phyloP scores from a whole-genome alignment of 2,329 filamentous ascomycete genomes.

The Aspergillus spinulosporus region DNA sequence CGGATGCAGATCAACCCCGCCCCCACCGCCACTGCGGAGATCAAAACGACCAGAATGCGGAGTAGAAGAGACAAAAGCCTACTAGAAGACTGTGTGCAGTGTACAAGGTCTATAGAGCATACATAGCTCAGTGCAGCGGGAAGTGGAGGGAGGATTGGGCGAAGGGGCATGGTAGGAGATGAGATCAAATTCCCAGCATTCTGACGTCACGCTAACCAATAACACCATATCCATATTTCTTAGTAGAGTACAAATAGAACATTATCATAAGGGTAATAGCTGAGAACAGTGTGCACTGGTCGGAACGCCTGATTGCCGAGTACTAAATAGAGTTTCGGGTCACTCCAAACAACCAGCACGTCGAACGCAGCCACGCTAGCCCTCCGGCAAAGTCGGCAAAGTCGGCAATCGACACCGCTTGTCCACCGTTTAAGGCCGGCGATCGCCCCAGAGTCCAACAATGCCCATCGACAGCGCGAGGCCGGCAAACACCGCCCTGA shows the following conservation, averaged over 20 bases:
- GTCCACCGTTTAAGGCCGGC: slow-evolving; percentile 7
- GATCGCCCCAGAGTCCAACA: slow-evolving; percentile 52
- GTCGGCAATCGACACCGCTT: neutral
- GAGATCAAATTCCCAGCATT: too few relatives aligned
- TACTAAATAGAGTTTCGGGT: too few relatives aligned
- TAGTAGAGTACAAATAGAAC: slow-evolving; percentile 1
- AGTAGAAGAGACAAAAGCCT: neutral
- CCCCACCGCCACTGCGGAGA: slow-evolving; percentile 29
- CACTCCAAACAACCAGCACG: too few relatives aligned
- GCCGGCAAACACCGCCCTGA: slow-evolving; percentile 42
- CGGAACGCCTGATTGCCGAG: too few relatives aligned
- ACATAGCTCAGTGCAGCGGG: neutral
- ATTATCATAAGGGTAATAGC: slow-evolving; percentile 1
- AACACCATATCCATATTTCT: neutral
- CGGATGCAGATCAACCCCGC: slow-evolving; percentile 16
- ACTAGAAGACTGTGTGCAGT: too few relatives aligned
- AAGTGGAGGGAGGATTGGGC: neutral
- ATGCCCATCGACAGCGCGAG: slow-evolving; percentile 49
- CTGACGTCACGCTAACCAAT: too few relatives aligned
- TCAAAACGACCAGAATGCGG: neutral
- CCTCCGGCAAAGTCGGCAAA: neutral
- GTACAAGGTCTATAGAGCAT: too few relatives aligned
- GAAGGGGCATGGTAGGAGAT: too few relatives aligned
- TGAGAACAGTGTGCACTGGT: neutral
- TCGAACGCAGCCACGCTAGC: too few relatives aligned